A percentile compares a stretch with the other conserved stretches of the same genome.
Evolutionary conservation across 2,329 filamentous ascomycete species (phyloP).

Genomic region (Claviceps monticola): DNA sequence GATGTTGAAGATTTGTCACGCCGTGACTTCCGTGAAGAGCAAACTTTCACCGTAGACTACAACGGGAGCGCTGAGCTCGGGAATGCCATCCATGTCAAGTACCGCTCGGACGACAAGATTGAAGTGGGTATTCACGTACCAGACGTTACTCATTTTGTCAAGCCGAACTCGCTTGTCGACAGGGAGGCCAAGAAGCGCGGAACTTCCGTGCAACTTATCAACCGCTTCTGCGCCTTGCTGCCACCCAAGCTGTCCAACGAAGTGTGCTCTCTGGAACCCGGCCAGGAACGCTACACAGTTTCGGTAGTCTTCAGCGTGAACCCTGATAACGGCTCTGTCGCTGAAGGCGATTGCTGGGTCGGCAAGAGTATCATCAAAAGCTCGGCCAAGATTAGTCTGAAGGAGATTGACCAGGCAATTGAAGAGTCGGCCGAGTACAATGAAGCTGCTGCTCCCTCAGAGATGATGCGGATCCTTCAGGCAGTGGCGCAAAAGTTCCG

Average conservation of each 20-base stretch:
- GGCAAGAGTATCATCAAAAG: conserved; percentile 92
- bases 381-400: conserved; percentile 68
- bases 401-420: conserved; percentile 74
- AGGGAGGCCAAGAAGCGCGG: conserved; percentile 96
- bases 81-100: conserved; percentile 85
- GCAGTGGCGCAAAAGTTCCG: conserved; percentile 81
- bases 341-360: conserved; percentile 83
- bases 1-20: conserved; percentile 56
- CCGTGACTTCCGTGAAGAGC: conserved; percentile 80
- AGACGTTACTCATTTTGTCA: conserved; percentile 93
- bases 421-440: conserved; percentile 48
- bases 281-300: conserved; percentile 80
- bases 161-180: conserved; percentile 87
- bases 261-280: conserved; percentile 74
- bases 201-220: conserved; percentile 88
- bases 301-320: conserved; percentile 90
- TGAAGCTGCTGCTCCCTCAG: conserved; percentile 50
- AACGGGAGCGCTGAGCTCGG: conserved; percentile 80
- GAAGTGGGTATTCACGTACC: conserved; percentile 93
- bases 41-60: conserved; percentile 83
- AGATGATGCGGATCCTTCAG: conserved; percentile 71
- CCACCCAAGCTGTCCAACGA: conserved; percentile 75
- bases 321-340: conserved; percentile 59
- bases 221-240: conserved; percentile 75
- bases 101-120: conserved; percentile 67